Evolutionary conservation across 2,329 filamentous ascomycete species (phyloP).

Genomic region (Colletotrichum theobromicola): DNA sequence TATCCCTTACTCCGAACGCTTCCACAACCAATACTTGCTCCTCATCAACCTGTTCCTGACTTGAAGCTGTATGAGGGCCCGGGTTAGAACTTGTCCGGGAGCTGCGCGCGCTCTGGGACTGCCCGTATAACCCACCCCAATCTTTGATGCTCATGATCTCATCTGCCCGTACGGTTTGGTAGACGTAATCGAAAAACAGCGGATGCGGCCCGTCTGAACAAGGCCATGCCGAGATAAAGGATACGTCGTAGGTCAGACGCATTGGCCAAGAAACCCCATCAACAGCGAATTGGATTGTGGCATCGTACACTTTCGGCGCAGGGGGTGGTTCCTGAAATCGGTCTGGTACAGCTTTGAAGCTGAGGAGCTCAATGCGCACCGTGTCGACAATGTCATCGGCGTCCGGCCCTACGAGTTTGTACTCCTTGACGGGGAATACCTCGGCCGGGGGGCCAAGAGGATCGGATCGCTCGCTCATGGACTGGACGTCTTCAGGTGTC

Average conservation of each 20-base stretch:
- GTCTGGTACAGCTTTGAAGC: conserved; percentile 52
- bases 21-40: conserved; percentile 75
- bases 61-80: conserved; percentile 23
- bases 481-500: conserved; percentile 63
- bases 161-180: conserved; percentile 64
- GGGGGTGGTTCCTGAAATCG: conserved; percentile 23
- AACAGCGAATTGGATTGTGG: conserved; percentile 67
- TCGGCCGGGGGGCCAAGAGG: conserved; percentile 69
- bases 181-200: conserved; percentile 75
- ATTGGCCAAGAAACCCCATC: conserved; percentile 68
- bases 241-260: conserved; percentile 66
- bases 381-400: conserved; percentile 65
- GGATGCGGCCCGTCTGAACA: conserved; percentile 70
- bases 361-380: conserved; percentile 73
- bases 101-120: conserved; percentile 30
- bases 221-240: conserved; percentile 70
- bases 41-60: conserved; percentile 52
- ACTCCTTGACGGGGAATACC: conserved; percentile 71
- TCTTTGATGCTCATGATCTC: conserved; percentile 69
- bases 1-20: conserved; percentile 75
- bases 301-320: conserved; percentile 60
- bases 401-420: conserved; percentile 64
- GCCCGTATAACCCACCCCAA: conserved; percentile 60
- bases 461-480: conserved; percentile 71
- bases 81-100: conserved; percentile 37